These are phyloP conservation scores for Ochetophila trinervis DNA, from an alignment of 306 rosid species.

Conservation along the genomic window DNA sequence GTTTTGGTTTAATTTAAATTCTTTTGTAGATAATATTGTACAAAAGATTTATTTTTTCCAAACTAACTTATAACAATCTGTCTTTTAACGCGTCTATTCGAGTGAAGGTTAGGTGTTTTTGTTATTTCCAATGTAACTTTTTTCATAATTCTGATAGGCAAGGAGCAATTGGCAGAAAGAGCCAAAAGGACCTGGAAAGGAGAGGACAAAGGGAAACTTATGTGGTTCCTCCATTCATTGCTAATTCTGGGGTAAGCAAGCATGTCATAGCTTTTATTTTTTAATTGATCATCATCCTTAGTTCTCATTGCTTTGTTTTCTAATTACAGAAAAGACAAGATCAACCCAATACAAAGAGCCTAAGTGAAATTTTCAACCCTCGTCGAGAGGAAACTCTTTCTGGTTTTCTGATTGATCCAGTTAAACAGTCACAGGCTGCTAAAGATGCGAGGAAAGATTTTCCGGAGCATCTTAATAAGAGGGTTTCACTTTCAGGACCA, in stretches of 20 bases:
- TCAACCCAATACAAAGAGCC: conserved; percentile 40
- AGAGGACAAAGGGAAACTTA: conserved; percentile 44
- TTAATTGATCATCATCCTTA: no score
- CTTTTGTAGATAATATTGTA: no score
- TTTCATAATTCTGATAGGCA: conserved; percentile 43
- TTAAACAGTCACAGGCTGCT: conserved; percentile 37
- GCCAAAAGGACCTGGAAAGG: conserved; percentile 41
- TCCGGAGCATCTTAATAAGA: conserved; percentile 35
- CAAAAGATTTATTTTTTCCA: conserved; percentile 8
- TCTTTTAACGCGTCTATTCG: conserved; percentile 18
- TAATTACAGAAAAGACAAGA: conserved; percentile 50
- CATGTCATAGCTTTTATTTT: conserved; percentile 9
- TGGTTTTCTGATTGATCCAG: conserved; percentile 49
- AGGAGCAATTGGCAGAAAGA: conserved; percentile 41
- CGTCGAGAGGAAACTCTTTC: conserved; percentile 50
- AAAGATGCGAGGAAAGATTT: conserved; percentile 39
- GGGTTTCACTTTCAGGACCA: conserved; percentile 73
- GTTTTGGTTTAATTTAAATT: no score
- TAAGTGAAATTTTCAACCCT: conserved; percentile 44
- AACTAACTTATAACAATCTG: neutral
- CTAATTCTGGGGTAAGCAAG: conserved; percentile 28
- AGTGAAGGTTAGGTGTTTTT: conserved; percentile 3
- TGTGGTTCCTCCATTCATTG: conserved; percentile 30
- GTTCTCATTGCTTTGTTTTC: neutral
- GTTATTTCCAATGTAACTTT: conserved; percentile 13